Conservation (phyloP, 306 rosid genomes). For the Cicer judaicum region DNA sequence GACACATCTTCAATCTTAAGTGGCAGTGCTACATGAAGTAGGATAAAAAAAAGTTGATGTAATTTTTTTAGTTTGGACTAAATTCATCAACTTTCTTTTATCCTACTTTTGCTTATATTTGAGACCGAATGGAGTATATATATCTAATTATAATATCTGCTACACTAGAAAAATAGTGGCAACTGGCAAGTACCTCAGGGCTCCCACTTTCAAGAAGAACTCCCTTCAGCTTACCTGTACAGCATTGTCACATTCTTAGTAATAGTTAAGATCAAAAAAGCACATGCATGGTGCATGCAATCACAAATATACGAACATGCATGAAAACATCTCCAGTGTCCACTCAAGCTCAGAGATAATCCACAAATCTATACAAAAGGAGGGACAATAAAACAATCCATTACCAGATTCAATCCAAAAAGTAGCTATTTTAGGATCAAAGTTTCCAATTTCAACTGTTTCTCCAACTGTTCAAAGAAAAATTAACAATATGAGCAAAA, state of each 20-base stretch:
- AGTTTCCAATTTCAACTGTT: conserved; percentile 87
- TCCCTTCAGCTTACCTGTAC: conserved; percentile 86
- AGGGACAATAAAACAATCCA: conserved; percentile 8
- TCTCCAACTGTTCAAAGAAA: conserved; percentile 77
- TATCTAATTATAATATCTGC: conserved; percentile 16
- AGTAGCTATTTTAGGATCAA: conserved; percentile 91
- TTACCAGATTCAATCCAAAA: conserved; percentile 96
- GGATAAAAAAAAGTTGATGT: too few species aligned
- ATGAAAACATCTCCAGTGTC: background rate
- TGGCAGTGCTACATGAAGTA: too few species aligned
- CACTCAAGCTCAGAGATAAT: conserved; percentile 22
- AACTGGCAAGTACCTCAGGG: conserved; percentile 66
- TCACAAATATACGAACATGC: conserved; percentile 18
- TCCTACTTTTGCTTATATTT: too few species aligned
- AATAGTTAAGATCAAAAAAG: conserved; percentile 39
- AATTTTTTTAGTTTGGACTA: too few species aligned
- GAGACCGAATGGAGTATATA: too few species aligned
- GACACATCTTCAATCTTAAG: too few species aligned
- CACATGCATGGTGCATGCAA: background rate
- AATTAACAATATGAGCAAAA: conserved; percentile 23
- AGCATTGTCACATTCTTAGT: conserved; percentile 40
- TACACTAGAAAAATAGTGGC: conserved; percentile 33
- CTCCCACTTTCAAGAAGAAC: conserved; percentile 94
- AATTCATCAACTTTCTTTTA: too few species aligned
- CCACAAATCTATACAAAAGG: conserved; percentile 6